These are phyloP conservation scores for Pyrenophora graminea DNA, from an alignment of 2,329 filamentous ascomycete genomes.

Conservation along the genomic window DNA sequence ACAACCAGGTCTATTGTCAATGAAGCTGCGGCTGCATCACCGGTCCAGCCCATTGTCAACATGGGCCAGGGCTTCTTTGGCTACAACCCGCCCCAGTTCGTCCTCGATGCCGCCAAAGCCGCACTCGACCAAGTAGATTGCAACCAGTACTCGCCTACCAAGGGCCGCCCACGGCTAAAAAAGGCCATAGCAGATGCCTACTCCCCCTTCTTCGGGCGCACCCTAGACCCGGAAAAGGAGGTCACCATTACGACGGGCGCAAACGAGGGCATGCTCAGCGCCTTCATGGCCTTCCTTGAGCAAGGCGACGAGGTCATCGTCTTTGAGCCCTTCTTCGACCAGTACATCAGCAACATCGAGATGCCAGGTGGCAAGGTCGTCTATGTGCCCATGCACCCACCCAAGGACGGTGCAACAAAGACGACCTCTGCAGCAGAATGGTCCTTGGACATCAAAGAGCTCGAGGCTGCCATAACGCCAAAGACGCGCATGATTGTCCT, in stretches of 20 bases:
- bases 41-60: constrained; percentile 68
- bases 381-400: constrained; percentile 93
- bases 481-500: constrained; percentile 96
- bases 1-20: constrained; percentile 65
- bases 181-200: constrained; percentile 94
- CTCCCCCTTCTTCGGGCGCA: constrained; percentile 81
- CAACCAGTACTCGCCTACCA: constrained; percentile 98
- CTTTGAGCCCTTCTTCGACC: constrained; percentile 98
- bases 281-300: constrained; percentile 98
- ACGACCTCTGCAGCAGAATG: constrained; percentile 88
- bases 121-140: constrained; percentile 91
- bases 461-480: constrained; percentile 79
- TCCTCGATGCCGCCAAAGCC: constrained; percentile 86
- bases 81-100: constrained; percentile 91
- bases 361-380: constrained; percentile 96
- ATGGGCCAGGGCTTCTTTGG: constrained; percentile 81
- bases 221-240: constrained; percentile 85
- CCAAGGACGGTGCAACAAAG: constrained; percentile 73
- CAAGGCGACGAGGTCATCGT: constrained; percentile 94
- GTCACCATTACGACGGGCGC: constrained; percentile 92
- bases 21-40: constrained; percentile 66
- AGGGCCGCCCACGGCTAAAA: constrained; percentile 86
- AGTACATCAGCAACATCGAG: constrained; percentile 98
- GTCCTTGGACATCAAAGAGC: constrained; percentile 80
- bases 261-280: constrained; percentile 91